These are phyloP conservation scores for Tolypocladium endophyticum DNA, from an alignment of 2,329 filamentous ascomycete genomes.

Conservation along the genomic window DNA sequence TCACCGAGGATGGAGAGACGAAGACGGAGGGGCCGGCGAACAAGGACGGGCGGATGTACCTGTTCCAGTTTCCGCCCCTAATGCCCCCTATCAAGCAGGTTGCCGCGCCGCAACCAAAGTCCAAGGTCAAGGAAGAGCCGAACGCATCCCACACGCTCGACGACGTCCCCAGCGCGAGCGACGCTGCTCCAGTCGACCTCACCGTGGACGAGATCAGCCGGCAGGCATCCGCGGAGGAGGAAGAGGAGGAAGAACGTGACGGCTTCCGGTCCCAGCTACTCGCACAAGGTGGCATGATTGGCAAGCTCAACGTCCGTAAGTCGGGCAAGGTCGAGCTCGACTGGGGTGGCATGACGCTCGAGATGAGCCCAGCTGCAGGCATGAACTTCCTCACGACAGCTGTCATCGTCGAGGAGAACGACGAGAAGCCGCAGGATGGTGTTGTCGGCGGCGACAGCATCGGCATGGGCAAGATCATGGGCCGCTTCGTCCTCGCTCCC, in stretches of 20 bases:
- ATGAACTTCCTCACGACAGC: conserved; percentile 48
- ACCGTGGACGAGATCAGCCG: conserved; percentile 19
- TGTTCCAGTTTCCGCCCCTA: conserved; percentile 55
- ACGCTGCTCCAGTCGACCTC: conserved; percentile 28
- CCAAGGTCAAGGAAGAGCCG: conserved; percentile 32
- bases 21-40: conserved; percentile 18
- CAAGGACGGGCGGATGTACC: conserved; percentile 47
- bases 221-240: conserved; percentile 9
- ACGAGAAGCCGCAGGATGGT: conserved; percentile 35
- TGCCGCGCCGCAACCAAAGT: conserved; percentile 11
- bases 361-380: conserved; percentile 39
- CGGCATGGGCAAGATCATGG: conserved; percentile 54
- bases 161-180: neutral
- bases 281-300: conserved; percentile 46
- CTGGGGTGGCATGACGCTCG: conserved; percentile 49
- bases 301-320: conserved; percentile 48
- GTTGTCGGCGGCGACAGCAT: conserved; percentile 39
- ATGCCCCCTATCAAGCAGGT: conserved; percentile 41
- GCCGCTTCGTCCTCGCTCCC: conserved; percentile 49
- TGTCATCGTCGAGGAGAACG: conserved; percentile 47
- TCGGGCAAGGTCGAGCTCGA: conserved; percentile 52
- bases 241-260: conserved; percentile 18
- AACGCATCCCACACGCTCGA: conserved; percentile 27
- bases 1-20: conserved; percentile 17
- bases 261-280: conserved; percentile 28